These are phyloP conservation scores for Micromonas pusilla DNA, from an alignment of 139 green algal species.

Conservation along the genomic window DNA sequence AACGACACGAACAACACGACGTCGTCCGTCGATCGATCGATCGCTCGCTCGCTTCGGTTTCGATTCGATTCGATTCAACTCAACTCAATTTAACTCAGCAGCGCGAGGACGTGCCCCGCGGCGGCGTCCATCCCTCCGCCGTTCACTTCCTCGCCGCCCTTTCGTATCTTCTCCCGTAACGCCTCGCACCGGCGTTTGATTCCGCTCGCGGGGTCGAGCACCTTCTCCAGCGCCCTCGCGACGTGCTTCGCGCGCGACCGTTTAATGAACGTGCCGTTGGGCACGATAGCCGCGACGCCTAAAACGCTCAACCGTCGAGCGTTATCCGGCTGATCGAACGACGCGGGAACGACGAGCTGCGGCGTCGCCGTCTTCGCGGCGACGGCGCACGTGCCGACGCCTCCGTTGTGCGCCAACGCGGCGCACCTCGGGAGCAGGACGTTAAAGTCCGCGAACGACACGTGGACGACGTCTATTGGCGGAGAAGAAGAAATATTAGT, in stretches of 20 bases:
- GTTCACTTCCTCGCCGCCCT: not conserved
- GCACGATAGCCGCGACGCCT: not conserved
- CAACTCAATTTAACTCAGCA: too few species aligned
- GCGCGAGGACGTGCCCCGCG: too few species aligned
- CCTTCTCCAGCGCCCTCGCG: not conserved
- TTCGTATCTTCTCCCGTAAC: not conserved
- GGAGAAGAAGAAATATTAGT: too few species aligned
- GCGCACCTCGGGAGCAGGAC: not conserved
- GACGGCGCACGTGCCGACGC: not conserved
- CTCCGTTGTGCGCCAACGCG: not conserved
- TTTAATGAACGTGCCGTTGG: not conserved
- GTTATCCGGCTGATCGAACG: slow-evolving; percentile 1
- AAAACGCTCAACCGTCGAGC: not conserved
- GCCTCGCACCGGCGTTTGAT: not conserved
- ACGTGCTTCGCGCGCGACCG: not conserved
- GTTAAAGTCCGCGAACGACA: not conserved
- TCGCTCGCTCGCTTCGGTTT: too few species aligned
- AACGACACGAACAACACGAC: too few species aligned
- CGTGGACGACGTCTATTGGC: not conserved
- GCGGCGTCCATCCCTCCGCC: not conserved
- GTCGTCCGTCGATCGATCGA: too few species aligned
- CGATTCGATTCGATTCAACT: too few species aligned
- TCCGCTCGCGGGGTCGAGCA: not conserved
- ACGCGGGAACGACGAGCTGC: not conserved
- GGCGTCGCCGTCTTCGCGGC: not conserved